These are phyloP conservation scores for Dichomitus squalens DNA, from an alignment of 1,284 basidiomycete genomes.

Conservation along the genomic window DNA sequence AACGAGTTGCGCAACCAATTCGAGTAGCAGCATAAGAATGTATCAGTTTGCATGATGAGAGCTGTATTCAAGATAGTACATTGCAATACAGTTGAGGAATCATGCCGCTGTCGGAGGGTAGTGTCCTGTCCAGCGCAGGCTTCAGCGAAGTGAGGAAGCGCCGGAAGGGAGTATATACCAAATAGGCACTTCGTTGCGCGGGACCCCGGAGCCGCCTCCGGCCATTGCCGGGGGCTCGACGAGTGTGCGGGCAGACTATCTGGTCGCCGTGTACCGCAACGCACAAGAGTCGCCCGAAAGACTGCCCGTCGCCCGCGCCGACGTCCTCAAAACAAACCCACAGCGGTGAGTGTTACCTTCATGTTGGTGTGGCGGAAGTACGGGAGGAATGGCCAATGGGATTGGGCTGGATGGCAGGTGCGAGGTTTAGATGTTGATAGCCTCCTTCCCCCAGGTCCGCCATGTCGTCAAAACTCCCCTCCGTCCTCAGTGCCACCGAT, in stretches of 20 bases:
- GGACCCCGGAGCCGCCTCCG: conserved; percentile 18
- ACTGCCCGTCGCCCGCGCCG: conserved; percentile 37
- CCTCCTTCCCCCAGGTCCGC: conserved; percentile 33
- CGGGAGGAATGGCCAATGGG: conserved; percentile 26
- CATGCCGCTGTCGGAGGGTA: no score
- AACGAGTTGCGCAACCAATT: neutral
- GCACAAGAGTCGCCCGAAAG: conserved; percentile 33
- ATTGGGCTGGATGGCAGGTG: conserved; percentile 33
- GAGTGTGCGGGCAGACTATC: conserved; percentile 18
- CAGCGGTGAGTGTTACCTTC: conserved; percentile 35
- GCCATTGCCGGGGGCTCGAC: conserved; percentile 23
- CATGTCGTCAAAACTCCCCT: conserved; percentile 90
- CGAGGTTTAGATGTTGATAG: conserved; percentile 37
- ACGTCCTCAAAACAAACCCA: conserved; percentile 37
- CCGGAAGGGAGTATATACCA: no score
- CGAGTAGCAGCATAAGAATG: neutral
- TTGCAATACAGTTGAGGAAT: neutral
- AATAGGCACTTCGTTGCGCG: neutral
- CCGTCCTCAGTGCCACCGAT: conserved; percentile 91
- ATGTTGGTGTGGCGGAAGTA: conserved; percentile 30
- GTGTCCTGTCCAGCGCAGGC: no score
- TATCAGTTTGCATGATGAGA: neutral
- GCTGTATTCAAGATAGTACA: neutral
- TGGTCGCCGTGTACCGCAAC: conserved; percentile 28
- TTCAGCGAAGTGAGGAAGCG: no score